Evolutionary conservation across 179 eudicot genomes (phyloP).

Genomic region (Drosera spatulata): DNA sequence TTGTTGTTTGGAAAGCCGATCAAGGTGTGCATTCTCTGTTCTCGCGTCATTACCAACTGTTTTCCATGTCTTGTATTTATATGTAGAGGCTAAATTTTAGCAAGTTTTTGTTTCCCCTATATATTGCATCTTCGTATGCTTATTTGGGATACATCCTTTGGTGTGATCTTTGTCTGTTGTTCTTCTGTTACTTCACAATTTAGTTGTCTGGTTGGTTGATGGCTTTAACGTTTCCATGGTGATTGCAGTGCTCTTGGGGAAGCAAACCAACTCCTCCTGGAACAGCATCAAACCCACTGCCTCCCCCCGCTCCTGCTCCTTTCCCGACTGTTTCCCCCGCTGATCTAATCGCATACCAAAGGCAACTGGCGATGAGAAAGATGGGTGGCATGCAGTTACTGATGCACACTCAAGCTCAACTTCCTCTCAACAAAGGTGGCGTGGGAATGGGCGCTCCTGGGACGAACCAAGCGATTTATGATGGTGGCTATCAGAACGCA

Average conservation of each 20-base stretch:
- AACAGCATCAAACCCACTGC: constrained; percentile 90
- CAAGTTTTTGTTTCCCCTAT: too few relatives aligned
- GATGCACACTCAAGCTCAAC: constrained; percentile 56
- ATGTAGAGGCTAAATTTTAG: too few relatives aligned
- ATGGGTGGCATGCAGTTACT: constrained; percentile 73
- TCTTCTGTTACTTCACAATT: too few relatives aligned
- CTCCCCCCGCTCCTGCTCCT: constrained; percentile 70
- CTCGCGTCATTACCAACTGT: too few relatives aligned
- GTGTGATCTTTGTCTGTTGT: background rate
- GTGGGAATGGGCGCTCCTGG: constrained; percentile 92
- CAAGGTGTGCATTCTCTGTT: too few relatives aligned
- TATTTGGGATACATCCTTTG: too few relatives aligned
- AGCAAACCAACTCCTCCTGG: constrained; percentile 99
- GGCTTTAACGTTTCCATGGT: background rate
- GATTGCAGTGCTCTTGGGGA: constrained; percentile 89
- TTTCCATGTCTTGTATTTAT: too few relatives aligned
- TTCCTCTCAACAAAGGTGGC: constrained; percentile 64
- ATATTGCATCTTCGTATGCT: too few relatives aligned
- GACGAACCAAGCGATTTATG: constrained; percentile 89
- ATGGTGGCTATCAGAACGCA: constrained; percentile 73
- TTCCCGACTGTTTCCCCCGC: constrained; percentile 49
- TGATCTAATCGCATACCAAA: constrained; percentile 74
- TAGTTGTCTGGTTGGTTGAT: background rate
- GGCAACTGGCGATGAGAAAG: constrained; percentile 87
- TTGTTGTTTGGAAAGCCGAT: too few relatives aligned